phyloP scores from a whole-genome alignment of 2,329 filamentous ascomycete genomes.

The Ambrosiella beaveri region DNA sequence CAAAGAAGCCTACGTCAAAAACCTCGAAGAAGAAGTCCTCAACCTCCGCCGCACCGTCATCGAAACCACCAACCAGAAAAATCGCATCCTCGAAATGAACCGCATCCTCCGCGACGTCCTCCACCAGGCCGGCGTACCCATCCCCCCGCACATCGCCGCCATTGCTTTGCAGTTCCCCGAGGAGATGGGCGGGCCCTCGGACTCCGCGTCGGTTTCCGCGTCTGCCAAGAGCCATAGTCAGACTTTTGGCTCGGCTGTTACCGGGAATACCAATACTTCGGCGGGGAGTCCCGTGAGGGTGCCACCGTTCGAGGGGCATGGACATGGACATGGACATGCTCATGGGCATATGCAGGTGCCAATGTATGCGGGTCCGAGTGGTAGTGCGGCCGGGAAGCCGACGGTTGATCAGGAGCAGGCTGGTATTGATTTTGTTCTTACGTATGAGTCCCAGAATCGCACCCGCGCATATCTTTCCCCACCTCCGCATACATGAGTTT shows the following conservation, averaged over 20 bases:
- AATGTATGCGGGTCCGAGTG: neutral
- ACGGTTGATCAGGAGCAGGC: slow-evolving; percentile 58
- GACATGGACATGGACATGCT: slow-evolving; percentile 18
- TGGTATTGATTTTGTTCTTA: slow-evolving; percentile 79
- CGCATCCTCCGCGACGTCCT: slow-evolving; percentile 38
- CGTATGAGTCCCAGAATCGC: slow-evolving; percentile 50
- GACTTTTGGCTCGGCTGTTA: slow-evolving; percentile 29
- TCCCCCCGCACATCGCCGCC: slow-evolving; percentile 9
- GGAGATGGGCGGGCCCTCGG: neutral
- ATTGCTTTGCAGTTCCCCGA: slow-evolving; percentile 14
- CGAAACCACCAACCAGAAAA: slow-evolving; percentile 48
- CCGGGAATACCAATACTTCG: slow-evolving; percentile 23
- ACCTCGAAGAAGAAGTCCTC: slow-evolving; percentile 78
- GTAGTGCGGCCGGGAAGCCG: neutral
- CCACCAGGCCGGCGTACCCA: slow-evolving; percentile 32
- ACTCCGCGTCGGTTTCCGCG: slow-evolving; percentile 40
- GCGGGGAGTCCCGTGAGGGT: neutral
- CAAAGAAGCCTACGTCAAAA: slow-evolving; percentile 91
- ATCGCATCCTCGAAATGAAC: slow-evolving; percentile 23
- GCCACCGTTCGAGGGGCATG: slow-evolving; percentile 18
- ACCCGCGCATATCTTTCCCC: slow-evolving; percentile 42
- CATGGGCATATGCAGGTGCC: slow-evolving; percentile 17
- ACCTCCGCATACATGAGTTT: slow-evolving; percentile 28
- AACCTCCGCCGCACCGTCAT: slow-evolving; percentile 60
- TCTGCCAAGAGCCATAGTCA: slow-evolving; percentile 33